These are phyloP conservation scores for Termitomyces sp. DNA, from an alignment of 1,284 basidiomycete genomes.

Conservation along the genomic window DNA sequence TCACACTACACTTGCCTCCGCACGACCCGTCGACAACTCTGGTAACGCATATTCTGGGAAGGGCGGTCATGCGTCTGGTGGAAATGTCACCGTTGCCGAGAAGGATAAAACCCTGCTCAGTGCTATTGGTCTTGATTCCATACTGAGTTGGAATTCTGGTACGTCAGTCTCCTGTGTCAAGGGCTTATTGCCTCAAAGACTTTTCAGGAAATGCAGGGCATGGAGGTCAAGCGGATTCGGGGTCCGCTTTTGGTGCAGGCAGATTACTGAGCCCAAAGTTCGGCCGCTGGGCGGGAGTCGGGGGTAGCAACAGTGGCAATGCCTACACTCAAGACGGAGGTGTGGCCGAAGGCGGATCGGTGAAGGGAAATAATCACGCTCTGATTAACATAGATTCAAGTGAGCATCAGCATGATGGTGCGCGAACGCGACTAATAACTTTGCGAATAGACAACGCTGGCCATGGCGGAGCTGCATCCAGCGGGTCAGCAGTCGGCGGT, in stretches of 20 bases:
- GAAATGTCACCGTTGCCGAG: constrained; percentile 18
- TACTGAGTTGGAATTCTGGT: constrained; percentile 14
- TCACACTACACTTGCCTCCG: constrained; percentile 18
- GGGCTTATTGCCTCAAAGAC: neutral
- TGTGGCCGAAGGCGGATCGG: constrained; percentile 28
- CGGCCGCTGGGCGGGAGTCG: constrained; percentile 1
- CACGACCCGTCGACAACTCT: constrained; percentile 24
- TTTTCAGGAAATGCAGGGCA: constrained; percentile 24
- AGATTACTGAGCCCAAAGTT: neutral
- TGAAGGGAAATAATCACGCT: constrained; percentile 13
- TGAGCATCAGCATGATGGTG: constrained; percentile 9
- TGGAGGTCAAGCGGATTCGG: constrained; percentile 24
- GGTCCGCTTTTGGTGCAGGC: constrained; percentile 13
- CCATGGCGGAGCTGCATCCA: constrained; percentile 20
- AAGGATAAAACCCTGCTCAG: neutral
- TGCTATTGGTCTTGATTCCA: neutral
- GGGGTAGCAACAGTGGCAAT: constrained; percentile 17
- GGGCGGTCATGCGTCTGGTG: constrained; percentile 28
- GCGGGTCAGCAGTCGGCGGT: constrained; percentile 15
- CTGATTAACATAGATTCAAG: constrained; percentile 27
- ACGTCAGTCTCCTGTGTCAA: constrained; percentile 3
- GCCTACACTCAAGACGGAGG: constrained; percentile 29
- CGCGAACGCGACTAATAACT: neutral
- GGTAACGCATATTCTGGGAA: constrained; percentile 23
- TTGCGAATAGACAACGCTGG: constrained; percentile 28